Conservation (phyloP, 2,329 filamentous ascomycete species). For the Pseudogymnoascus sp. region DNA sequence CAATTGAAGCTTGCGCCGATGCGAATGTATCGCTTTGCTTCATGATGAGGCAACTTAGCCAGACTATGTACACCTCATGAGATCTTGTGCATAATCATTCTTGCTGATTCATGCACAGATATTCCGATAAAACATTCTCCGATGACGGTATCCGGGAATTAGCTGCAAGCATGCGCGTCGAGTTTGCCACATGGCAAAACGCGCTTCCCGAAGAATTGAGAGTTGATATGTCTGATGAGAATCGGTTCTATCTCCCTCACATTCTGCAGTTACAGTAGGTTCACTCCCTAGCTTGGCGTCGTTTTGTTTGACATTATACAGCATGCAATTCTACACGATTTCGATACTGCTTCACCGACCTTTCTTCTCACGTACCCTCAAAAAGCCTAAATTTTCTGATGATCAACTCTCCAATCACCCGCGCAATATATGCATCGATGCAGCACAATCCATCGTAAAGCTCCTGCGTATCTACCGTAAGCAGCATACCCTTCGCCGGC, state of each 20-base stretch:
- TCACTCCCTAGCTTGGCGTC: not conserved
- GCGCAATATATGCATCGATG: slow-evolving; percentile 12
- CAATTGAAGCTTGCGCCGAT: slow-evolving; percentile 14
- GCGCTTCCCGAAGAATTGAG: slow-evolving; percentile 12
- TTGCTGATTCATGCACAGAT: slow-evolving; percentile 11
- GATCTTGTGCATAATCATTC: not conserved
- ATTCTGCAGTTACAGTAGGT: slow-evolving; percentile 16
- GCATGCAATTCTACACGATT: slow-evolving; percentile 16
- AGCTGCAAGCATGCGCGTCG: slow-evolving; percentile 13
- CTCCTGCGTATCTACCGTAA: slow-evolving; percentile 14
- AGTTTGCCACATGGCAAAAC: slow-evolving; percentile 14
- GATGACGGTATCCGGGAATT: slow-evolving; percentile 13
- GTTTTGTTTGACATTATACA: slow-evolving; percentile 6
- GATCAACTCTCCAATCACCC: slow-evolving; percentile 6
- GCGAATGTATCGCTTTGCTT: slow-evolving; percentile 15
- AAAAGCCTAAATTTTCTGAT: not conserved
- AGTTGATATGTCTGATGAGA: slow-evolving; percentile 13
- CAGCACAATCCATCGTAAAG: slow-evolving; percentile 13
- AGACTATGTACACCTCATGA: slow-evolving; percentile 7
- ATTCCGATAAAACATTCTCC: slow-evolving; percentile 13
- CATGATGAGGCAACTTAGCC: slow-evolving; percentile 16
- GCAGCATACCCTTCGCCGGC: slow-evolving; percentile 14
- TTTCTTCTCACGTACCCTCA: slow-evolving; percentile 13
- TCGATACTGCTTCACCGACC: slow-evolving; percentile 15
- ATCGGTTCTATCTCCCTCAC: slow-evolving; percentile 15